Evolutionary conservation across 2,329 filamentous ascomycete species (phyloP), one percentile per base, ranked within the genome.

Genomic region (Blastomyces silverae): DNA sequence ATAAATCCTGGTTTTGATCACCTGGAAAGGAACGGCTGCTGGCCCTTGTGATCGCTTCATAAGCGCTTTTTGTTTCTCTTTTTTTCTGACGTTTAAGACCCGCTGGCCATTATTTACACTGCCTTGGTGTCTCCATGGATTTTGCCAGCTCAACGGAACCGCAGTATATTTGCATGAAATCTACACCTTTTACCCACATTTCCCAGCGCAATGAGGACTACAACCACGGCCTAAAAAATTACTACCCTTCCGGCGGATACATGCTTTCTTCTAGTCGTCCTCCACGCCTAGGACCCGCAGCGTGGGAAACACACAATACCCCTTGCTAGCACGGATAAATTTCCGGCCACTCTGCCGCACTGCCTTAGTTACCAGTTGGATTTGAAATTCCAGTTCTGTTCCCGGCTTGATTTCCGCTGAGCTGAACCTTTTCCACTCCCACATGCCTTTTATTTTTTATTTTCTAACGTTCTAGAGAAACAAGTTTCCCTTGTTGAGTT

Each of bases 31-130:
- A 37, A 31, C 37, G 53, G 53, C n/a, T 10, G 7, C 20, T 31
- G 7, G 34, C 20, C 53, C 15, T 56, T 56, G 50, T 56, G 53
- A 56, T 56, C 34, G 34, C 15, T 37, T 56, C 28, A 56, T 56
- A 37, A 28, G 25, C 11, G 50, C 25, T 28, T 53, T 53, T 15
- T 53, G 50, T 53, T 53, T 53, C 50, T 53, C 25, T 53, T 53
- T 53, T 53, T 53, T 28, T 53, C 22, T 53, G 50, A 53, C 25
- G 22, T 53, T 52, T 53, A 13, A 53, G 1, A 11, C 50, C 50
- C 11, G 11, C 25, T 53, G 25, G 50, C 50, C 50, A 28, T 6
- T 17, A 31, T 53, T 53, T 22, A 53, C 50, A 13, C 15, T 22
- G 50, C 20, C 46, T 25, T 53, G 50, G 25, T 13, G 50, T 53